phyloP scores from a whole-genome alignment of 1,139 yeast genomes.

The Kurtzmaniella quercitrusa region DNA sequence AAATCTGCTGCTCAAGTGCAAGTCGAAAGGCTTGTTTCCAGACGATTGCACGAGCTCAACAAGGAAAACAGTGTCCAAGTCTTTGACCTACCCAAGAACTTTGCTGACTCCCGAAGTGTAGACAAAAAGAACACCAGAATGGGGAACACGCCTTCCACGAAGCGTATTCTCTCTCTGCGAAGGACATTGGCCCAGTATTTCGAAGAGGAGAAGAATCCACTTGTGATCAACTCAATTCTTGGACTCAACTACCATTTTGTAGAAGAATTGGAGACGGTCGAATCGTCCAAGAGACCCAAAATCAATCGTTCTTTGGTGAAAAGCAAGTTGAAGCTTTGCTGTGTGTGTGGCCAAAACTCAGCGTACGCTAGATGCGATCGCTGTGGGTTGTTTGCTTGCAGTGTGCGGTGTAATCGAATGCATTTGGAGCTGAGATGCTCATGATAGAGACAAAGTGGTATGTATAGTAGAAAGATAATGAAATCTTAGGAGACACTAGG shows the following conservation, averaged over 20 bases:
- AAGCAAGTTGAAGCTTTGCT: slow-evolving; percentile 38
- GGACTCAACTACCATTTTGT: slow-evolving; percentile 39
- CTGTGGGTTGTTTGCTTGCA: slow-evolving; percentile 42
- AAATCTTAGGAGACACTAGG: too few species aligned
- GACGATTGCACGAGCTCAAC: slow-evolving; percentile 33
- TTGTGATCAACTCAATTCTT: slow-evolving; percentile 39
- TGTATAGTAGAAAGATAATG: neutral
- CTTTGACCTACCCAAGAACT: slow-evolving; percentile 42
- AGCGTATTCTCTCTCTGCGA: slow-evolving; percentile 40
- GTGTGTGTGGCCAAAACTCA: slow-evolving; percentile 39
- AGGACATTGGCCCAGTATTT: slow-evolving; percentile 44
- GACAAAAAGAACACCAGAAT: slow-evolving; percentile 26
- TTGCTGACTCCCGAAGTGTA: slow-evolving; percentile 30
- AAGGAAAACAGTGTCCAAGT: slow-evolving; percentile 24
- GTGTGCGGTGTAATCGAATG: slow-evolving; percentile 37
- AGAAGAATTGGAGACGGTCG: slow-evolving; percentile 24
- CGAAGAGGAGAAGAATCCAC: slow-evolving; percentile 44
- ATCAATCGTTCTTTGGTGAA: slow-evolving; percentile 15
- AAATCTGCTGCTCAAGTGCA: slow-evolving; percentile 44
- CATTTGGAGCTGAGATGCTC: slow-evolving; percentile 44
- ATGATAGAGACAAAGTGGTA: slow-evolving; percentile 9
- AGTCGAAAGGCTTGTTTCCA: slow-evolving; percentile 36
- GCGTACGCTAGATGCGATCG: slow-evolving; percentile 35
- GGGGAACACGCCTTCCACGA: slow-evolving; percentile 45
- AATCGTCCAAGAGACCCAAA: slow-evolving; percentile 12